Evolutionary conservation across 331 rosid species (phyloP).

Genomic region (Spiraea crenata): DNA sequence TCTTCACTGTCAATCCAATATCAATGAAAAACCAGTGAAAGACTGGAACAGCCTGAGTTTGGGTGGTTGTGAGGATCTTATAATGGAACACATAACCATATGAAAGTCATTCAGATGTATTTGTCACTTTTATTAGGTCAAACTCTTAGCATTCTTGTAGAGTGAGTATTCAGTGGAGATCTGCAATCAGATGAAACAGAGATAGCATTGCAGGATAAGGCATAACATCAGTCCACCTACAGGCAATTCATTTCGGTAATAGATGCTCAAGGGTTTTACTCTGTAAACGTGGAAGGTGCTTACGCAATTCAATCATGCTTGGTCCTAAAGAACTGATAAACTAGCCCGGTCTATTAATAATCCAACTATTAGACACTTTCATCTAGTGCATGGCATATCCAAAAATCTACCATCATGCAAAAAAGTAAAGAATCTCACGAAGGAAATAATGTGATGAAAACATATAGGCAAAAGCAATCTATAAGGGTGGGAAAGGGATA

Average conservation of each 20-base stretch:
- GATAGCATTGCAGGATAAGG: not conserved
- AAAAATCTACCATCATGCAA: not conserved
- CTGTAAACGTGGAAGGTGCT: not conserved
- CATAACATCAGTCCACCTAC: not conserved
- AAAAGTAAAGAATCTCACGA: not conserved
- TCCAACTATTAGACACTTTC: not conserved
- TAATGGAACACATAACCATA: not conserved
- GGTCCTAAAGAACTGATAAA: slow-evolving; percentile 1
- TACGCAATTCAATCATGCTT: not conserved
- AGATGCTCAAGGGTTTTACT: not conserved
- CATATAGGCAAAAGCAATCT: not conserved
- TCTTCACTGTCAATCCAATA: not conserved
- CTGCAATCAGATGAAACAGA: not conserved
- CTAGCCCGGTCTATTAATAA: not conserved
- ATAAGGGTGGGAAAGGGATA: not conserved
- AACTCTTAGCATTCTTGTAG: not conserved
- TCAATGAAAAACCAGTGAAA: not conserved
- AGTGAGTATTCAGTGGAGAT: slow-evolving; percentile 2
- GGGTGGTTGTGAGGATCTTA: not conserved
- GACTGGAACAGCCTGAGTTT: not conserved
- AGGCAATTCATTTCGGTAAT: not conserved
- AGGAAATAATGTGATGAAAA: not conserved
- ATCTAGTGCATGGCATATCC: not conserved
- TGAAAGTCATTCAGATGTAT: not conserved
- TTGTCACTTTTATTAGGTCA: no score